Percentiles rank a stretch among this genome's conserved stretches.
Evolutionary conservation across 306 rosid genomes (phyloP).

Genomic region (Quercus bicolor): DNA sequence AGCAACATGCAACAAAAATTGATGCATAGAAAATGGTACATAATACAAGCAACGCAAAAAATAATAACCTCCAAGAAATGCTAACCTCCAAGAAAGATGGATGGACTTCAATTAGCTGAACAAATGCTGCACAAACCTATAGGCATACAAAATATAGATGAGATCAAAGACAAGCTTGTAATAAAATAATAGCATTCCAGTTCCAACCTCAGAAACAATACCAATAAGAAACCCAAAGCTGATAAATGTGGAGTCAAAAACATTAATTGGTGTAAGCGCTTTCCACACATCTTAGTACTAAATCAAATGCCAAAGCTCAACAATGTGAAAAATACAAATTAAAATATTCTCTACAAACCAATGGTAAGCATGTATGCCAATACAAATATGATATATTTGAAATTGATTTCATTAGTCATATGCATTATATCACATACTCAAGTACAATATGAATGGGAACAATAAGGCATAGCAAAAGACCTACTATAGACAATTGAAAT

Average conservation of each 20-base stretch:
- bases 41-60: background rate
- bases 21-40: background rate
- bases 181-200: background rate
- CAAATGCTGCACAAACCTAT: constrained; percentile 96
- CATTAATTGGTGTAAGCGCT: background rate
- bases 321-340: background rate
- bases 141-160: background rate
- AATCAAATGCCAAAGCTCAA: background rate
- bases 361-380: background rate
- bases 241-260: background rate
- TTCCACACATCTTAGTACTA: background rate
- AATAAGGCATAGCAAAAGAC: background rate
- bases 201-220: constrained; percentile 2
- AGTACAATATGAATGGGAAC: constrained; percentile 6
- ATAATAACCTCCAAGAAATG: constrained; percentile 74
- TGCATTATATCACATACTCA: background rate
- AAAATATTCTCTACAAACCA: background rate
- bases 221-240: background rate
- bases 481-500: background rate
- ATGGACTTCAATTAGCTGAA: constrained; percentile 94
- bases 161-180: constrained; percentile 7
- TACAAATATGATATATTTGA: constrained; percentile 5
- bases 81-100: constrained; percentile 91
- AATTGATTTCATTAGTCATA: background rate
- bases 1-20: background rate